Evolutionary conservation across 768 basidiomycete species (phyloP).

Genomic region (Plicaturopsis crispa): DNA sequence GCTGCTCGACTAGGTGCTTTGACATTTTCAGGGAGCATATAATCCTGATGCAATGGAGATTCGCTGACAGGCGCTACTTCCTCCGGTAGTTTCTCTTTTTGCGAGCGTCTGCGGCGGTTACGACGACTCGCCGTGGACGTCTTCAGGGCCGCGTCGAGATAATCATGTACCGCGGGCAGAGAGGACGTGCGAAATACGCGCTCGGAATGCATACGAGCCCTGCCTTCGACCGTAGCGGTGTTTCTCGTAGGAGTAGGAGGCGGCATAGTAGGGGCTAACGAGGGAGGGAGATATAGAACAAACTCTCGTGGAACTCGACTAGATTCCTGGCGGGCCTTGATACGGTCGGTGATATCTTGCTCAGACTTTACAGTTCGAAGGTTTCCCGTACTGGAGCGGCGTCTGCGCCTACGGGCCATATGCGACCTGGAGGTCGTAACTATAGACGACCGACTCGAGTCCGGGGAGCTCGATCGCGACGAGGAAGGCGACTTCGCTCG

Average conservation of each 20-base stretch:
- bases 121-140: conserved; percentile 25
- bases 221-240: conserved; percentile 1
- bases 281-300: conserved; percentile 52
- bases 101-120: conserved; percentile 16
- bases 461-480: conserved; percentile 37
- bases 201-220: conserved; percentile 8
- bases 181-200: conserved; percentile 37
- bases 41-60: conserved; percentile 19
- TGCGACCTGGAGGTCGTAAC: conserved; percentile 32
- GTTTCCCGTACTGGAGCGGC: conserved; percentile 42
- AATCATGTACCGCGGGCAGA: conserved; percentile 37
- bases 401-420: conserved; percentile 33
- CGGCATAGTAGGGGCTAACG: conserved; percentile 9
- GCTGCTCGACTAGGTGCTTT: conserved; percentile 18
- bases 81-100: neutral
- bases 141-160: conserved; percentile 42
- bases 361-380: conserved; percentile 48
- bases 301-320: conserved; percentile 58
- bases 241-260: conserved; percentile 5
- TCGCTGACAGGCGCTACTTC: conserved; percentile 2
- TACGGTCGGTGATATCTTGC: conserved; percentile 48
- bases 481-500: conserved; percentile 38
- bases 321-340: conserved; percentile 56
- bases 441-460: conserved; percentile 30
- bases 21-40: conserved; percentile 24